Percentiles rank a stretch among this genome's conserved stretches.
phyloP scores from a whole-genome alignment of 1,139 yeast species.

The Hansenula sp. region DNA sequence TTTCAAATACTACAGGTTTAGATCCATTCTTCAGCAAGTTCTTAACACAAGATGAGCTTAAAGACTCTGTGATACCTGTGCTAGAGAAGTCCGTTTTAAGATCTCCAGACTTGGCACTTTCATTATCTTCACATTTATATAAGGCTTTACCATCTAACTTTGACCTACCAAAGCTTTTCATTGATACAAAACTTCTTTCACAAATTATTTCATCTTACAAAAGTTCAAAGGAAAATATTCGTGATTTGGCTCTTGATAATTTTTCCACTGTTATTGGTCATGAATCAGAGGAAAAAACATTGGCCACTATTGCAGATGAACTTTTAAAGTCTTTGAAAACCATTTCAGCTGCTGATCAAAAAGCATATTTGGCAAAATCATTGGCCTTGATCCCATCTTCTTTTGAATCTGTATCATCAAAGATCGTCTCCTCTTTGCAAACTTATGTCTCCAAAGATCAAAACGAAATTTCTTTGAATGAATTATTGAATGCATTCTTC shows the following conservation, averaged over 20 bases:
- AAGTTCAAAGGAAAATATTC: conserved; percentile 64
- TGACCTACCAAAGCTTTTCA: conserved; percentile 35
- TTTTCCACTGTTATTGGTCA: conserved; percentile 26
- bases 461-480: conserved; percentile 59
- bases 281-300: conserved; percentile 17
- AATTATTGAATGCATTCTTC: conserved; percentile 47
- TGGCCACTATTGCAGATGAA: conserved; percentile 41
- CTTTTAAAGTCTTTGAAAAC: conserved; percentile 54
- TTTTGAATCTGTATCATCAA: conserved; percentile 26
- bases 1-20: conserved; percentile 20
- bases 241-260: conserved; percentile 46
- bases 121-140: conserved; percentile 43
- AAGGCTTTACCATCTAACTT: conserved; percentile 29
- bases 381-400: conserved; percentile 30
- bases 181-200: conserved; percentile 46
- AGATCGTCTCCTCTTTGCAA: conserved; percentile 39
- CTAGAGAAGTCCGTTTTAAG: conserved; percentile 76
- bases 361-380: conserved; percentile 41
- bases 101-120: conserved; percentile 72
- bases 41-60: conserved; percentile 40
- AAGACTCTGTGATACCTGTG: conserved; percentile 45
- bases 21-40: conserved; percentile 37
- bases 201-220: conserved; percentile 65
- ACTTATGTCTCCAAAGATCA: conserved; percentile 65
- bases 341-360: conserved; percentile 66